These are phyloP conservation scores for Blastomyces percursus DNA, from an alignment of 2,329 filamentous ascomycete species.

Conservation along the genomic window DNA sequence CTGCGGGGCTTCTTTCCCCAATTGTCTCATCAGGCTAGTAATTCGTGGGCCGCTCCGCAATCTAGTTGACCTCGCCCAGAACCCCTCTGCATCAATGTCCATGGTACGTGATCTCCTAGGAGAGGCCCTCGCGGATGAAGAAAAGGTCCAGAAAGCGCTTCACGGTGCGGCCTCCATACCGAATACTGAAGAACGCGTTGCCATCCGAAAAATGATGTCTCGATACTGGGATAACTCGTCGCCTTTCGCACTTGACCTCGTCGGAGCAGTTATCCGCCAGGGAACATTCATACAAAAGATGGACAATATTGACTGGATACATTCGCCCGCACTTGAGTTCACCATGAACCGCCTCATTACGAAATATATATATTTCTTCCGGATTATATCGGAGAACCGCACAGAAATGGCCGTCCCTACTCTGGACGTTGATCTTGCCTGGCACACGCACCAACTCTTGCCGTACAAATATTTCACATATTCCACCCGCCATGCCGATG, in stretches of 20 bases:
- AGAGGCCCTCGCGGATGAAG: constrained; percentile 30
- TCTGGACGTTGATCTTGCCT: constrained; percentile 29
- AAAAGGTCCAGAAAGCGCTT: constrained; percentile 35
- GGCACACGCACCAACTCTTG: constrained; percentile 65
- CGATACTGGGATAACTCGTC: constrained; percentile 35
- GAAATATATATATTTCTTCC: constrained; percentile 42
- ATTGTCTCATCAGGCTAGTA: constrained; percentile 42
- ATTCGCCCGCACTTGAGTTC: constrained; percentile 51
- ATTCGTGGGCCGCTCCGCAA: constrained; percentile 36
- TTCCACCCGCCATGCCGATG: constrained; percentile 36
- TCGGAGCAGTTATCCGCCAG: constrained; percentile 35
- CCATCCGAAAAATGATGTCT: constrained; percentile 34
- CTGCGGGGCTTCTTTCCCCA: constrained; percentile 42
- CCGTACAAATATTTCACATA: constrained; percentile 53
- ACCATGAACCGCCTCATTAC: constrained; percentile 55
- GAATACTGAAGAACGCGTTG: constrained; percentile 19
- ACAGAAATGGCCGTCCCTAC: constrained; percentile 27
- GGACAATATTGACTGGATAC: constrained; percentile 65
- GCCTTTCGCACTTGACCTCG: constrained; percentile 31
- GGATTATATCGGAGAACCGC: constrained; percentile 30
- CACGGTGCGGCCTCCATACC: constrained; percentile 7
- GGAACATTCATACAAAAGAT: constrained; percentile 47
- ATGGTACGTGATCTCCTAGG: constrained; percentile 44
- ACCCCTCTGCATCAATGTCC: constrained; percentile 37
- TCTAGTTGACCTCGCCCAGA: constrained; percentile 25